Evolutionary conservation across 164 flowering plant genomes (phyloP).

Genomic region (Echeveria elegans): DNA sequence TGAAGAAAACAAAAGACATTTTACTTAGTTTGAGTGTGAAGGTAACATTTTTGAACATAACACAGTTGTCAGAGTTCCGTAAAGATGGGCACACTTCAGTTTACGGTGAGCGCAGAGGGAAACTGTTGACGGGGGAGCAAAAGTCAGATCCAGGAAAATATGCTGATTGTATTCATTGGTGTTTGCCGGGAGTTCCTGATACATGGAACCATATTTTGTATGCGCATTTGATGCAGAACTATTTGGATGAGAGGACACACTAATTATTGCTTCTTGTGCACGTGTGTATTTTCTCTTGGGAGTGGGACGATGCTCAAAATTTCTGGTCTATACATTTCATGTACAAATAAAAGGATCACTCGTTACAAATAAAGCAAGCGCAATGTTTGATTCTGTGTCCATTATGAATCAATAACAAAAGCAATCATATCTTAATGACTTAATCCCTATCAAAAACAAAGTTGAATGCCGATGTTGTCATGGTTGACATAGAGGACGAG

Average conservation of each 20-base stretch:
- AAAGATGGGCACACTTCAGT: slow-evolving; percentile 84
- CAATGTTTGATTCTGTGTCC: neutral
- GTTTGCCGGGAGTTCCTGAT: slow-evolving; percentile 38
- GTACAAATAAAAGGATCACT: no score
- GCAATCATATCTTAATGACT: neutral
- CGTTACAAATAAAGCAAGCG: no score
- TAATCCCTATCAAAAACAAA: slow-evolving; percentile 29
- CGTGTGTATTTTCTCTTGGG: no score
- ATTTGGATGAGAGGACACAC: neutral
- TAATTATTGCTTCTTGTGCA: neutral
- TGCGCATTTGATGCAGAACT: no score
- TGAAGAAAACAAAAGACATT: slow-evolving; percentile 40
- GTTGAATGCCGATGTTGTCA: slow-evolving; percentile 27
- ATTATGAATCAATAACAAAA: neutral
- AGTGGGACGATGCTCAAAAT: no score
- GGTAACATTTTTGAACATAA: slow-evolving; percentile 65
- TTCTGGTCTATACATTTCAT: no score
- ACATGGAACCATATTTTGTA: no score
- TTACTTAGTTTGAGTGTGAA: slow-evolving; percentile 29
- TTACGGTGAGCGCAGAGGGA: slow-evolving; percentile 71
- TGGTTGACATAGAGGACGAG: slow-evolving; percentile 15
- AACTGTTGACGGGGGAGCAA: slow-evolving; percentile 73
- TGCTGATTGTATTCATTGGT: slow-evolving; percentile 97
- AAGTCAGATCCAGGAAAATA: slow-evolving; percentile 54
- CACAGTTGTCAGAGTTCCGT: slow-evolving; percentile 72